Evolutionary conservation across 2,329 filamentous ascomycete species (phyloP), one percentile per base, ranked within the genome.

Genomic region (Cladosporium sp.): DNA sequence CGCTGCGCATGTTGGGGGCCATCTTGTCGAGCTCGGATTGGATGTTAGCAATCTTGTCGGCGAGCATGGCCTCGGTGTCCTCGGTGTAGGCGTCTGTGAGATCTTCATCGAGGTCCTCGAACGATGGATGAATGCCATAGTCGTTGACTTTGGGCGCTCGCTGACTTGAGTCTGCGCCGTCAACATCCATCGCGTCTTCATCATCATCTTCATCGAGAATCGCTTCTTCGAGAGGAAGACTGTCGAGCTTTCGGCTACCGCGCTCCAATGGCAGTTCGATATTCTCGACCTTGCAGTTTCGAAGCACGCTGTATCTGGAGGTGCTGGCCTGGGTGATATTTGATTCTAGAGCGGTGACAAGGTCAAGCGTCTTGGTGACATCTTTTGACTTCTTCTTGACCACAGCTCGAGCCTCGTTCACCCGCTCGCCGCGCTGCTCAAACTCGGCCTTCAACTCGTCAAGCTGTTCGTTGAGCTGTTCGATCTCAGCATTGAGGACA

Each of bases 1-100:
- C 89, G 7, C 92, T 93, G 61, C 92, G 89, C 83, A 96, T 95
- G 69, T 99, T 97, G 20, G 93, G 93, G 55, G 93, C 91, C 69
- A 97, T 85, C 70, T 96, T 96, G 65, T 96, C 90, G 17, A 99
- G 81, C 60, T 96, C 88, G 27, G 79, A 75, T 39, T 84, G 84
- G 8, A 99, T 78, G 22, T 79, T 78, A 17, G 80, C 76, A 57
- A 99, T 89, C 62, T 84, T 85, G 48, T 95, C 88, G 47, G 86
- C 81, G 1, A 99, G 77, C 52, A 80, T 78, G 40, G 88, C 82
- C 63, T 96, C 92, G 19, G 86, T 73, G 54, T 83, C 82, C 15
- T 84, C 77, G 50, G 87, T 84, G 47, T 84, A 78, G 71, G 88
- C 87, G 62, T 85, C 79, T 70, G 88, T 88, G 27, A 96, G 75